Evolutionary conservation across 331 rosid genomes (phyloP), one percentile per base, ranked within the genome.

Genomic region (Saraca asoca): DNA sequence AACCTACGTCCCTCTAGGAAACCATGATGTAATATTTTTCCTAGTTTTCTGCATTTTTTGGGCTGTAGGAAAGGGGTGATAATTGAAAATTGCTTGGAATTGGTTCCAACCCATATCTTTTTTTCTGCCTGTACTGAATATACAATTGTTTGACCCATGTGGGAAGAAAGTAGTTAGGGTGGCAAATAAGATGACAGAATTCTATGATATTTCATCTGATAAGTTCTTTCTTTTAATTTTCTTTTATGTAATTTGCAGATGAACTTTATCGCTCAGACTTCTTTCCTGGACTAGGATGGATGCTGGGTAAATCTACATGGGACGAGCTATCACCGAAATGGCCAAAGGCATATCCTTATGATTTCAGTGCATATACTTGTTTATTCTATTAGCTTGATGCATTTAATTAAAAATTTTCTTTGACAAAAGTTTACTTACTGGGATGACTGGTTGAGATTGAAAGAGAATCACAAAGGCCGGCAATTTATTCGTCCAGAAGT

Each of bases 341-440:
- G 98, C 98, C 98, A 13, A 90, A 88, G 69, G 97, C 98, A 93
- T 89, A 93, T 93, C 98, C 98, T 89, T 89, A 51, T 64, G 68
- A 38, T 38, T 79, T 63, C 24, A 50, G 70, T 74, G 33, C 13
- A 20, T 61, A 45, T 76, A 44, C 35, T 52, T 80, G 62, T 71
- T 41, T 68, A 62, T 61, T 71, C 57, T 35, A 50, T 42, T 38
- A 55, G 66, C 68, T 46, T 68, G 63, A 42, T 60, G 59, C 33
- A 5, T 77, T 61, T 70, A 66, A 42, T 17, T 16, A 57, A 71
- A 24, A 20, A 15, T 82, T 92, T 85, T 79, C 98, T 80, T 89
- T 93, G 84, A 93, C 95, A 64, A 79, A 79, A 72, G 65, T 71
- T 78, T 68, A 93, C 97, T 68, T 93, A 93, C 79, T 93, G 98